Evolutionary conservation across 2,329 filamentous ascomycete species (phyloP), one percentile per base, ranked within the genome.

Genomic region (Westerdykella ornata): DNA sequence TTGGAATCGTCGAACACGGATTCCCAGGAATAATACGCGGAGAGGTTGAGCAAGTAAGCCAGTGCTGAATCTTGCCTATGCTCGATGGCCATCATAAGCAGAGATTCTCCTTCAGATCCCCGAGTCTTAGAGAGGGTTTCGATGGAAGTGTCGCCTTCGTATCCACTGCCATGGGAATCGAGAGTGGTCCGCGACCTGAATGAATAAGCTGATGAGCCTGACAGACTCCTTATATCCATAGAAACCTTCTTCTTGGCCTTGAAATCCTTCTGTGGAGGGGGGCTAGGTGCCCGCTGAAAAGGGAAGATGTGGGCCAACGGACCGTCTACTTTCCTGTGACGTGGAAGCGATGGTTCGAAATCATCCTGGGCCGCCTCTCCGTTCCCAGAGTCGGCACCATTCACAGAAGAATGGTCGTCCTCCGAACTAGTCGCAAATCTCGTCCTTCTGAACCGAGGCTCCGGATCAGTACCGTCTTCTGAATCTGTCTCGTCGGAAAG

Each of bases 211-310:
- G 90, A 97, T 31, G 84, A 84, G 51, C 82, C 88, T 5, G 90
- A 96, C 63, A 94, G 76, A 55, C 90, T 96, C 51, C 88, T 75
- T 13, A 84, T 84, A 58, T 95, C 88, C 85, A 96, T 85, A 0
- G 88, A 86, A 1, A 97, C 90, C 51, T 77, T 62, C 51, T 75
- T 87, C 64, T 92, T 94, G 28, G 77, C 68, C 51, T 76, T 78
- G 43, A 78, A 79, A 4, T 67, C 58, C 2, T 70, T 65, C 5
- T 51, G 37, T 65, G 69, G 62, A 15, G 72, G 69, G 18, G 71
- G 71, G 16, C 67, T 73, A 33, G 68, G 63, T 45, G 78, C 77
- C 41, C 75, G 77, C 60, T 94, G 85, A 48, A 95, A 97, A 0
- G 89, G 90, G 53, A 96, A 96, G 1, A 97, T 88, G 59, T 97